phyloP scores from a whole-genome alignment of 306 rosid species.

The Inga oerstediana region DNA sequence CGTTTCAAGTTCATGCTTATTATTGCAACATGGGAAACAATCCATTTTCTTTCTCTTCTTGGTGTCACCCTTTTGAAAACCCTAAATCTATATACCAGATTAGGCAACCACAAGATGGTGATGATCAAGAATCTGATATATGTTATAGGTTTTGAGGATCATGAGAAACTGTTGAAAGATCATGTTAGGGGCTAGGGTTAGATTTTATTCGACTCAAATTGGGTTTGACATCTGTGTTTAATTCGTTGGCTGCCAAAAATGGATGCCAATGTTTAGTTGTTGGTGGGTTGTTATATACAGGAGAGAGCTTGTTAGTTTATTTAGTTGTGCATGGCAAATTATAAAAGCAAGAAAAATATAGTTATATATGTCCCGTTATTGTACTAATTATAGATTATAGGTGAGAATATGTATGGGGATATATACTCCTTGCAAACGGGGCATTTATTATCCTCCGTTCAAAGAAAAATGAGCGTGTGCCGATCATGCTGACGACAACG shows the following conservation, averaged over 20 bases:
- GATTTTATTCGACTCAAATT: not conserved
- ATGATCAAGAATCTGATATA: not conserved
- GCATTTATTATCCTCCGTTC: too few species aligned
- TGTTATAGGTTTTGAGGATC: not conserved
- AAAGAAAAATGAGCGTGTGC: too few species aligned
- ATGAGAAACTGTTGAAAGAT: not conserved
- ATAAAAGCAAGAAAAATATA: not conserved
- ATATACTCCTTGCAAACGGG: too few species aligned
- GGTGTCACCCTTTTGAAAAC: not conserved
- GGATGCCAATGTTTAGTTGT: not conserved
- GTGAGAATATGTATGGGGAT: too few species aligned
- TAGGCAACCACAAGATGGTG: not conserved
- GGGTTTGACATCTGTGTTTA: not conserved
- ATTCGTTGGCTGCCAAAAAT: not conserved
- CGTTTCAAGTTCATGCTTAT: not conserved
- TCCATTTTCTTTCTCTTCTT: slow-evolving; percentile 20
- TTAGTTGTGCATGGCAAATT: not conserved
- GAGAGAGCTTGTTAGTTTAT: not conserved
- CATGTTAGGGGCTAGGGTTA: not conserved
- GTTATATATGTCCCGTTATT: not conserved
- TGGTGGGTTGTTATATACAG: not conserved
- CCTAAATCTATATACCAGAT: not conserved
- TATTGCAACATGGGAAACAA: slow-evolving; percentile 54
- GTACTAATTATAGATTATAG: not conserved
- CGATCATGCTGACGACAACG: not conserved